Evolutionary conservation across 2,329 filamentous ascomycete genomes (phyloP).

Genomic region (Verticillium klebahnii): DNA sequence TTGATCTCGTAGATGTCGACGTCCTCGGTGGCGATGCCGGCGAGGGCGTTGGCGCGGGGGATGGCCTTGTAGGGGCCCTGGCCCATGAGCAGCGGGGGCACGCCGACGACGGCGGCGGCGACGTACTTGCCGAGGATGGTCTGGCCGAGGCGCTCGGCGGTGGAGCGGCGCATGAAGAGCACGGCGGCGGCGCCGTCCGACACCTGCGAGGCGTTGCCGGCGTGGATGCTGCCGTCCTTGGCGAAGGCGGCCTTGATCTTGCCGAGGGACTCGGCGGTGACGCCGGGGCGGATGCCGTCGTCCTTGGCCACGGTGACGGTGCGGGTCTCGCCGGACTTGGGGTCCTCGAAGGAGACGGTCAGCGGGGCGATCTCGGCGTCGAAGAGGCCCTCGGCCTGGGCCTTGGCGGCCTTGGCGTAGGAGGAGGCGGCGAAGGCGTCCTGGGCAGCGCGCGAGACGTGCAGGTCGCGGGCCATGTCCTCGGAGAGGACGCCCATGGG

Average conservation of each 20-base stretch:
- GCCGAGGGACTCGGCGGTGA: conserved; percentile 80
- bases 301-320: conserved; percentile 79
- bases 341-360: conserved; percentile 82
- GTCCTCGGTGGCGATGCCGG: conserved; percentile 80
- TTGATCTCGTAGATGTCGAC: conserved; percentile 99
- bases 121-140: conserved; percentile 91
- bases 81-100: conserved; percentile 92
- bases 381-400: conserved; percentile 86
- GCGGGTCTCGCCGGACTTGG: conserved; percentile 82
- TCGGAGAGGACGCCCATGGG: conserved; percentile 94
- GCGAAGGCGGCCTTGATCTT: conserved; percentile 91
- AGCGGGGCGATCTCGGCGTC: conserved; percentile 86
- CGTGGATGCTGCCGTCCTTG: conserved; percentile 90
- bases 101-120: conserved; percentile 77
- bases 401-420: conserved; percentile 83
- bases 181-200: conserved; percentile 94
- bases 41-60: conserved; percentile 82
- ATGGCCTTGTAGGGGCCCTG: conserved; percentile 95
- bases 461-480: conserved; percentile 85
- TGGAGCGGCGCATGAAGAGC: conserved; percentile 90
- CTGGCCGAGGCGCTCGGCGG: conserved; percentile 83
- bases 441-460: conserved; percentile 67
- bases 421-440: conserved; percentile 92
- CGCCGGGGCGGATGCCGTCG: conserved; percentile 80
- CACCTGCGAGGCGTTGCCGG: conserved; percentile 92